These are phyloP conservation scores for Chlorella variabilis DNA, from an alignment of 163 green algal genomes.

Conservation along the genomic window DNA sequence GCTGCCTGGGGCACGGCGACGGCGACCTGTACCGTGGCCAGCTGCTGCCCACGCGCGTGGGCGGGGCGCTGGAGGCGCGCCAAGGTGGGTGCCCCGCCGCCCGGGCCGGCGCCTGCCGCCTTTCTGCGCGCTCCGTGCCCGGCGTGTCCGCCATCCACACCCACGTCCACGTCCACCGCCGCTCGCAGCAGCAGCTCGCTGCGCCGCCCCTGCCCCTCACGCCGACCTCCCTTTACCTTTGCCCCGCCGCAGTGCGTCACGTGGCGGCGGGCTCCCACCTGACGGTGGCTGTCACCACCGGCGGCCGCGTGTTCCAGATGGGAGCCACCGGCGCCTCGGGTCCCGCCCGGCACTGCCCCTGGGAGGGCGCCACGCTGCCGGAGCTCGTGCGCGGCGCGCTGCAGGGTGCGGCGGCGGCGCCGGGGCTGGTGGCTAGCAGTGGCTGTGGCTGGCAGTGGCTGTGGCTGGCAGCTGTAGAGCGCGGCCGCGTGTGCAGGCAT, in stretches of 20 bases:
- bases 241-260: slow-evolving; percentile 42
- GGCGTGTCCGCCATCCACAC: too few relatives aligned
- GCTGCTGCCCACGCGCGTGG: slow-evolving; percentile 63
- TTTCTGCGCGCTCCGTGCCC: too few relatives aligned
- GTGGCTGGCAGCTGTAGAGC: too few relatives aligned
- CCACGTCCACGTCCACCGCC: too few relatives aligned
- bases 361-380: slow-evolving; percentile 68
- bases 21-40: slow-evolving; percentile 60
- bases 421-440: background rate
- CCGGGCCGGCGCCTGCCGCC: too few relatives aligned
- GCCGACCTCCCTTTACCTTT: background rate
- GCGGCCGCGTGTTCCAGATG: slow-evolving; percentile 81
- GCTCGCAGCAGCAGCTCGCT: too few relatives aligned
- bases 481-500: too few relatives aligned
- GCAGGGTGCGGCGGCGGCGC: background rate
- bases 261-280: slow-evolving; percentile 81
- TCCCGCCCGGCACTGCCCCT: slow-evolving; percentile 46
- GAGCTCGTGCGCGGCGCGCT: slow-evolving; percentile 55
- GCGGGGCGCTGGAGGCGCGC: slow-evolving; percentile 37
- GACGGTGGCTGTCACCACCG: slow-evolving; percentile 73
- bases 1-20: slow-evolving; percentile 56
- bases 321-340: slow-evolving; percentile 66
- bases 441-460: too few relatives aligned
- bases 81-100: slow-evolving; percentile 19
- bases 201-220: background rate